Evolutionary conservation across 2,329 filamentous ascomycete species (phyloP).

Genomic region (Hymenoscyphus albidus): DNA sequence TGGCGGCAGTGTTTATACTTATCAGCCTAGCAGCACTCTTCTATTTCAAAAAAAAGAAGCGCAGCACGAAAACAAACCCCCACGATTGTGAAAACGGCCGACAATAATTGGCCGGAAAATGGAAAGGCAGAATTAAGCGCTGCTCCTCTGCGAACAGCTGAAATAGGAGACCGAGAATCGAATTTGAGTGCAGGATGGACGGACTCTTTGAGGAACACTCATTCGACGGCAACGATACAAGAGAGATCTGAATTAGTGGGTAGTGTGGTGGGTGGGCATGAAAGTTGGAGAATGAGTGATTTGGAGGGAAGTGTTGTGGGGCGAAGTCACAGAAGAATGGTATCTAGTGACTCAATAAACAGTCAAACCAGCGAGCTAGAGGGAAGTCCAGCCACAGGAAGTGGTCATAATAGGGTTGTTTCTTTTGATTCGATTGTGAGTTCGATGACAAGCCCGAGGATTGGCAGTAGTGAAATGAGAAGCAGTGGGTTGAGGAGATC

Average conservation of each 20-base stretch:
- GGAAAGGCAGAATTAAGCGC: not conserved
- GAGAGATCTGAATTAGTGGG: not conserved
- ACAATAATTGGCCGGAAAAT: not conserved
- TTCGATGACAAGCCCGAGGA: not conserved
- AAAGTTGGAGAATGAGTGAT: not conserved
- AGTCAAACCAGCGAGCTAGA: not conserved
- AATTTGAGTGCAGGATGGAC: not conserved
- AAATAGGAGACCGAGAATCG: not conserved
- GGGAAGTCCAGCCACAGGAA: not conserved
- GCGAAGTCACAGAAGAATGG: not conserved
- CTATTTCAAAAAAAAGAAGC: not conserved
- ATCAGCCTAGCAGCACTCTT: not conserved
- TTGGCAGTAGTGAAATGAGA: not conserved
- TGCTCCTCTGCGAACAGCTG: not conserved
- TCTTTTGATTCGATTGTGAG: not conserved
- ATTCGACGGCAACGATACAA: not conserved
- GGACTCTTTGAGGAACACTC: not conserved
- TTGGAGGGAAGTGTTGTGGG: not conserved
- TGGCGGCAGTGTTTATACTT: not conserved
- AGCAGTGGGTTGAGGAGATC: not conserved
- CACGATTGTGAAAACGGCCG: too few relatives aligned
- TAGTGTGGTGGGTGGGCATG: not conserved
- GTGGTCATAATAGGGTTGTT: not conserved
- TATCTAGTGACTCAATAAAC: not conserved
- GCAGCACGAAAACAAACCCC: not conserved